phyloP scores from a whole-genome alignment of 2,329 filamentous ascomycete species.

The Cadophora sp. region DNA sequence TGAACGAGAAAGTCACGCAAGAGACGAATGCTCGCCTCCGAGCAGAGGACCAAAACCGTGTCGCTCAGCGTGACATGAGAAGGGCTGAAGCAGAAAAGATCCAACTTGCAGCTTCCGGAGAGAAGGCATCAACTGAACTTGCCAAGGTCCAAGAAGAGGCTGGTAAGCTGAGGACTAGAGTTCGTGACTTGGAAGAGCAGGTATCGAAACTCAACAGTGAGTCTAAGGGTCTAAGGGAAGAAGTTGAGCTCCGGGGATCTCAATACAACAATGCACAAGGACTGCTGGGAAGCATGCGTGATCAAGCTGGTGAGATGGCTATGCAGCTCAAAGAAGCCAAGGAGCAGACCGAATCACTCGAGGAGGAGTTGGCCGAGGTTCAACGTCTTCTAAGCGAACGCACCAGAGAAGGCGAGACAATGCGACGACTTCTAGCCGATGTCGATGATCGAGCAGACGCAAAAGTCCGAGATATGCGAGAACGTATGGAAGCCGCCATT shows the following conservation, averaged over 20 bases:
- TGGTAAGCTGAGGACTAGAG: conserved; percentile 64
- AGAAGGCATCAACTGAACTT: conserved; percentile 75
- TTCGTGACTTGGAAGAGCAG: conserved; percentile 76
- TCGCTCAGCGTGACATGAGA: conserved; percentile 78
- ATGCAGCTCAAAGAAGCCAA: conserved; percentile 91
- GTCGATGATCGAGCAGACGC: conserved; percentile 83
- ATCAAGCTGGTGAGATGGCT: conserved; percentile 86
- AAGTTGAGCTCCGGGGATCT: conserved; percentile 82
- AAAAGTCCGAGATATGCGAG: conserved; percentile 86
- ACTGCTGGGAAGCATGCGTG: conserved; percentile 88
- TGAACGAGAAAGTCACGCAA: conserved; percentile 79
- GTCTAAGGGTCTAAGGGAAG: conserved; percentile 72
- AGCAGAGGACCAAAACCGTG: conserved; percentile 79
- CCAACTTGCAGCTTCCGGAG: conserved; percentile 74
- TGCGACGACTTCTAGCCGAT: conserved; percentile 87
- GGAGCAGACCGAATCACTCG: conserved; percentile 81
- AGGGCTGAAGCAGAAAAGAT: conserved; percentile 80
- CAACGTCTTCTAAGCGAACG: conserved; percentile 87
- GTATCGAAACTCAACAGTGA: conserved; percentile 72
- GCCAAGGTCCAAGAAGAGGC: conserved; percentile 76
- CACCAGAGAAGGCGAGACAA: conserved; percentile 91
- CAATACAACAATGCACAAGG: conserved; percentile 88
- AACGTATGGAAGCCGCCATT: conserved; percentile 86
- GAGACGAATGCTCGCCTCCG: conserved; percentile 75
- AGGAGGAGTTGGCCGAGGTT: conserved; percentile 90